These are phyloP conservation scores for Chrysoporthe austroafricana DNA, from an alignment of 2,329 filamentous ascomycete species.

Conservation along the genomic window DNA sequence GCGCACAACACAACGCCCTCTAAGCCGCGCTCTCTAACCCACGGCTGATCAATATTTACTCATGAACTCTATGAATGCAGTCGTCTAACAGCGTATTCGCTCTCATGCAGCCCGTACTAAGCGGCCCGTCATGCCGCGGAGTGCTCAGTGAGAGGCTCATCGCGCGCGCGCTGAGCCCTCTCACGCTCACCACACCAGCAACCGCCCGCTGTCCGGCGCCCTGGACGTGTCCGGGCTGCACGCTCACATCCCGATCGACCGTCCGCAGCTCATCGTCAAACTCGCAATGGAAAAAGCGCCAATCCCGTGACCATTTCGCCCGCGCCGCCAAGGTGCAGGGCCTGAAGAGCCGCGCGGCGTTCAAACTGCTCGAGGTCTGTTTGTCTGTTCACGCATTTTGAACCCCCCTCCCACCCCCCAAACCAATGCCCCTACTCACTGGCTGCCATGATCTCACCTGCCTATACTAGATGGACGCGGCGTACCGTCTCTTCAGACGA, in stretches of 20 bases:
- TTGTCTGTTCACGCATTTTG: background rate
- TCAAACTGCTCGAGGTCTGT: constrained; percentile 83
- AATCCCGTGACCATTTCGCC: constrained; percentile 72
- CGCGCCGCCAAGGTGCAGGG: constrained; percentile 77
- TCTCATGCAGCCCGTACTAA: background rate
- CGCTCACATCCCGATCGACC: background rate
- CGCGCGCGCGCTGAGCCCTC: constrained; percentile 21
- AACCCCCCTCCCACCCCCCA: background rate
- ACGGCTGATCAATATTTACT: background rate
- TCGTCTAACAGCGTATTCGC: too few species aligned
- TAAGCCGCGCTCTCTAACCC: background rate
- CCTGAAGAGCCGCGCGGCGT: constrained; percentile 88
- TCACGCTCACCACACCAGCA: constrained; percentile 13
- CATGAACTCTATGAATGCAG: background rate
- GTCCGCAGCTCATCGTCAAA: constrained; percentile 45
- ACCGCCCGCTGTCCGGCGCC: background rate
- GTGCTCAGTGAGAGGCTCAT: constrained; percentile 22
- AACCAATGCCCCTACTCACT: too few species aligned
- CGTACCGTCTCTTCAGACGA: constrained; percentile 75
- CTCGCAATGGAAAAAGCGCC: constrained; percentile 78
- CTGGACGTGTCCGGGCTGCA: constrained; percentile 3
- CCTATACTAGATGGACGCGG: constrained; percentile 71
- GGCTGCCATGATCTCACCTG: background rate
- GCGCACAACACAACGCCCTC: background rate
- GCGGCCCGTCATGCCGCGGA: constrained; percentile 12